These are phyloP conservation scores for Solanum medicagineum DNA, from an alignment of 257 asterid genomes.

Conservation along the genomic window DNA sequence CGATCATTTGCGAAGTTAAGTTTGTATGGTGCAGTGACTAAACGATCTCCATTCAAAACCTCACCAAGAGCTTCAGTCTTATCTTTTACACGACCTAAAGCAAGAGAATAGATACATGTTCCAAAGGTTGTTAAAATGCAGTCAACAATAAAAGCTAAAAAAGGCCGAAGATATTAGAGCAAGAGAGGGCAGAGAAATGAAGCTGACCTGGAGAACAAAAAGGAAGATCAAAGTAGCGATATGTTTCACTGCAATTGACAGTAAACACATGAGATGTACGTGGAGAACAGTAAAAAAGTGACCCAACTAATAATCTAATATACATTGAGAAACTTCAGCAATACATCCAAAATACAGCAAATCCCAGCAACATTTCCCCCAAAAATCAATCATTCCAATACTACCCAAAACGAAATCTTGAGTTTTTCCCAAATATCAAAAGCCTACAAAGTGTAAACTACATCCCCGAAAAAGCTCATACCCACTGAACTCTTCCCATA, in stretches of 20 bases:
- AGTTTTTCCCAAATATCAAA: neutral
- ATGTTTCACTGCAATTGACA: constrained; percentile 30
- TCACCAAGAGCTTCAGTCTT: constrained; percentile 11
- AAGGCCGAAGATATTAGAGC: neutral
- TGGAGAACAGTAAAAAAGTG: neutral
- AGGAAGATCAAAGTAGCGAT: constrained; percentile 43
- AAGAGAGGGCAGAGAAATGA: neutral
- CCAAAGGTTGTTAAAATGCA: neutral
- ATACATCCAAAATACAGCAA: neutral
- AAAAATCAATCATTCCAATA: neutral
- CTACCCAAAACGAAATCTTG: neutral
- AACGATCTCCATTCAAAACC: constrained; percentile 9
- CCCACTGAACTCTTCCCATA: neutral
- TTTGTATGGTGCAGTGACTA: constrained; percentile 10
- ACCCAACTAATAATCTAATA: neutral
- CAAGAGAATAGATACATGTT: neutral
- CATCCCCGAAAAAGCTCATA: too few species aligned
- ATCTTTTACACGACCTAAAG: neutral
- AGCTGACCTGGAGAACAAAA: constrained; percentile 36
- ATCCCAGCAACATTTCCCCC: neutral
- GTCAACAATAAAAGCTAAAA: neutral
- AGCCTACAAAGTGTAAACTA: too few species aligned
- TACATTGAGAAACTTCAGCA: neutral
- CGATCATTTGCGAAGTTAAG: constrained; percentile 2
- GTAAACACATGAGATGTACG: neutral